phyloP scores from a whole-genome alignment of 2,329 filamentous ascomycete genomes.

The Pestalotiopsis sp. region DNA sequence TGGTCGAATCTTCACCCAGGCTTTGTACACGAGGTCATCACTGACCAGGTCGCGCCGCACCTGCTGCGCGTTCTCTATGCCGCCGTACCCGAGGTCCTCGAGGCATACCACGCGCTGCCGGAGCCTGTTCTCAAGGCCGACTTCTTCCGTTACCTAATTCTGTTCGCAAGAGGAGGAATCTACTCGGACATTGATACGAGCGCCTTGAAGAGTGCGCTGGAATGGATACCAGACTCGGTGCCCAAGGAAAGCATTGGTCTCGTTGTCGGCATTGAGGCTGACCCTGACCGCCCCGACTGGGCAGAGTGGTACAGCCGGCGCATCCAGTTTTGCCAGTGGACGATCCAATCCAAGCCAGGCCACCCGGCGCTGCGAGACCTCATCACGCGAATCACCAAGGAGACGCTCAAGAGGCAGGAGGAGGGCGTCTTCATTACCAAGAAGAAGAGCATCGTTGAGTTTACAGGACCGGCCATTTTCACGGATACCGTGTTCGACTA shows the following conservation, averaged over 20 bases:
- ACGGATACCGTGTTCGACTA: constrained; percentile 91
- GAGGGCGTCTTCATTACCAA: constrained; percentile 50
- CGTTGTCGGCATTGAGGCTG: constrained; percentile 93
- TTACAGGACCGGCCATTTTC: constrained; percentile 93
- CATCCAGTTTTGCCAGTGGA: constrained; percentile 99
- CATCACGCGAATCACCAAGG: constrained; percentile 81
- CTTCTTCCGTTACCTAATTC: constrained; percentile 75
- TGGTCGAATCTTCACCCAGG: constrained; percentile 87
- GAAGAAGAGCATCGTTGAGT: constrained; percentile 83
- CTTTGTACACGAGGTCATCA: constrained; percentile 96
- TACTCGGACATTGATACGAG: constrained; percentile 94
- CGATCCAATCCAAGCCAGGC: constrained; percentile 92
- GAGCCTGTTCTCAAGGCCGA: constrained; percentile 78
- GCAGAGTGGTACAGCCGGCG: constrained; percentile 92
- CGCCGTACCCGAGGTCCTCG: constrained; percentile 75
- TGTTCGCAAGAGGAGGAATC: constrained; percentile 62
- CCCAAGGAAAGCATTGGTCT: constrained; percentile 79
- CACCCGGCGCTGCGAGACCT: constrained; percentile 90
- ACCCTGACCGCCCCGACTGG: constrained; percentile 93
- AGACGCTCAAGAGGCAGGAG: constrained; percentile 75
- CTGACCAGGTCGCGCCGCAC: constrained; percentile 82
- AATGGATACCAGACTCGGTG: constrained; percentile 84
- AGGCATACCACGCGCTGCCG: constrained; percentile 75
- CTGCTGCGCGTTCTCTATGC: constrained; percentile 87
- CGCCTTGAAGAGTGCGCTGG: constrained; percentile 78